Evolutionary conservation across 2,329 filamentous ascomycete species (phyloP).

Genomic region (Aureobasidium namibiae): DNA sequence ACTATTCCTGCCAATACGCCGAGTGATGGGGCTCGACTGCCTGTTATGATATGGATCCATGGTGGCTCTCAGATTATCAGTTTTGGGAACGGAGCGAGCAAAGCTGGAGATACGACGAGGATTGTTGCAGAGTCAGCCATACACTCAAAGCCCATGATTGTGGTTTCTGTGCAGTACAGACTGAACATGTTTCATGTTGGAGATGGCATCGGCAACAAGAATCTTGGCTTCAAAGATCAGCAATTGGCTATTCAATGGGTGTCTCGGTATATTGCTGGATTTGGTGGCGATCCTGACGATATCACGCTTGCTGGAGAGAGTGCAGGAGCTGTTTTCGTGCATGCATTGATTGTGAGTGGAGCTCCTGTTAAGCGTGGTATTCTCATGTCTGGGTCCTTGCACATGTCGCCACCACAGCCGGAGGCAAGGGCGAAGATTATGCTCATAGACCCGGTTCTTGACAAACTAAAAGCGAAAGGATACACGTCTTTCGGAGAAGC

Average conservation of each 20-base stretch:
- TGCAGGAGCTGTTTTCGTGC: slow-evolving; percentile 38
- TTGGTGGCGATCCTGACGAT: slow-evolving; percentile 29
- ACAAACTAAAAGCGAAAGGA: slow-evolving; percentile 15
- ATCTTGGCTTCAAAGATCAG: slow-evolving; percentile 21
- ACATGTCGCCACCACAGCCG: slow-evolving; percentile 36
- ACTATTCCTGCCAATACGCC: slow-evolving; percentile 21
- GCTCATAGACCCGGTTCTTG: slow-evolving; percentile 23
- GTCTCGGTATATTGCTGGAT: slow-evolving; percentile 25
- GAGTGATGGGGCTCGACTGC: slow-evolving; percentile 20
- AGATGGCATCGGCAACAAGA: slow-evolving; percentile 29
- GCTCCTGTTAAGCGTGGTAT: slow-evolving; percentile 29
- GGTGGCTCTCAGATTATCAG: slow-evolving; percentile 40
- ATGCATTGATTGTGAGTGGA: slow-evolving; percentile 33
- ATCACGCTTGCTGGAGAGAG: slow-evolving; percentile 40
- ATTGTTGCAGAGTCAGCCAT: slow-evolving; percentile 26
- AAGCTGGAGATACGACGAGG: slow-evolving; percentile 25
- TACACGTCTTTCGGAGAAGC: slow-evolving; percentile 25
- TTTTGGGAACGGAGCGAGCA: slow-evolving; percentile 35
- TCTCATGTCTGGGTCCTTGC: slow-evolving; percentile 35
- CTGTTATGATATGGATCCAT: slow-evolving; percentile 41
- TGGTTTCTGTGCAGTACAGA: slow-evolving; percentile 37
- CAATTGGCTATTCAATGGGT: slow-evolving; percentile 29
- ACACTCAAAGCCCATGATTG: slow-evolving; percentile 30
- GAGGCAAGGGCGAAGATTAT: slow-evolving; percentile 23
- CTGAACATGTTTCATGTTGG: slow-evolving; percentile 41